Conservation (phyloP, 305 asterid genomes). For the Lippia alba region DNA sequence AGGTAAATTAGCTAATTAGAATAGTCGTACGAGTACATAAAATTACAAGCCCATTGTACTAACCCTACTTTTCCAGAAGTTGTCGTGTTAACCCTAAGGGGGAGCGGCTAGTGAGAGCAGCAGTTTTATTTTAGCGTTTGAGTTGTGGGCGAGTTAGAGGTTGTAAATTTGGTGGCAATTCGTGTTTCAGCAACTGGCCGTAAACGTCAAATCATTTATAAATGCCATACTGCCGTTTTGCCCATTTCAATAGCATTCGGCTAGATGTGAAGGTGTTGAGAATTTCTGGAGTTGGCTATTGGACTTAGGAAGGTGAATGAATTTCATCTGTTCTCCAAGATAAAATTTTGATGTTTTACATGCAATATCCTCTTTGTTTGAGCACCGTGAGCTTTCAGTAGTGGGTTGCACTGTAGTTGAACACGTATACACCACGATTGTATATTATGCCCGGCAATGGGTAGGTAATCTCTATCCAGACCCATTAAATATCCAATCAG, state of each 20-base stretch:
- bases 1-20: slow-evolving; percentile 26
- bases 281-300: neutral
- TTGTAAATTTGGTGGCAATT: slow-evolving; percentile 44
- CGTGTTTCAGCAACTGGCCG: slow-evolving; percentile 41
- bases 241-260: neutral
- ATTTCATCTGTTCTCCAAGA: too few relatives aligned
- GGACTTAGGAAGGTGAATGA: too few relatives aligned
- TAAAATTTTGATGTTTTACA: too few relatives aligned
- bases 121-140: slow-evolving; percentile 42
- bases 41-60: slow-evolving; percentile 32
- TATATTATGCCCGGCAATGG: too few relatives aligned
- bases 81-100: slow-evolving; percentile 38
- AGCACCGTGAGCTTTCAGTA: too few relatives aligned
- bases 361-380: too few relatives aligned
- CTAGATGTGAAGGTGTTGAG: neutral
- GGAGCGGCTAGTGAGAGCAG: slow-evolving; percentile 39
- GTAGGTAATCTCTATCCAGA: too few relatives aligned
- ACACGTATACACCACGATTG: too few relatives aligned
- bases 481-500: too few relatives aligned
- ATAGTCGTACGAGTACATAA: slow-evolving; percentile 39
- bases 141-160: slow-evolving; percentile 43
- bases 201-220: slow-evolving; percentile 31
- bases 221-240: slow-evolving; percentile 27
- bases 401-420: too few relatives aligned
- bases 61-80: slow-evolving; percentile 27